These are phyloP conservation scores for Lentinula sp. DNA, from an alignment of 768 basidiomycete species.

Conservation along the genomic window DNA sequence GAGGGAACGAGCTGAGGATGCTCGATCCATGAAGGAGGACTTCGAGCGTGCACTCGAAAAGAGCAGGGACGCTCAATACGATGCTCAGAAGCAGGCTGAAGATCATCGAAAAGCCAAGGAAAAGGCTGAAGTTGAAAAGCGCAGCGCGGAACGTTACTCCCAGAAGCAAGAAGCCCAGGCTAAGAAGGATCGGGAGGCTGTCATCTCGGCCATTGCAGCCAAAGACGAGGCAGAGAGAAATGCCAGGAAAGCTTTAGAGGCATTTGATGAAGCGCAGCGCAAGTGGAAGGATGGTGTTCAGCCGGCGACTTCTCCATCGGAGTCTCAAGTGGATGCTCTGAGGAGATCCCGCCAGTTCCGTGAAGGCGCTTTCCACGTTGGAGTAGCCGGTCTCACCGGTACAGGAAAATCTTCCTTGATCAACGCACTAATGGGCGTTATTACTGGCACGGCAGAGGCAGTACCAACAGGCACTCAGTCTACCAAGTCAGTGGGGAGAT, in stretches of 20 bases:
- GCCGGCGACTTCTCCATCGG: neutral
- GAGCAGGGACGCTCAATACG: neutral
- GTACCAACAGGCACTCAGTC: neutral
- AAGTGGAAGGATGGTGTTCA: slow-evolving; percentile 2
- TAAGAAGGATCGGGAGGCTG: slow-evolving; percentile 1
- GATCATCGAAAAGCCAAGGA: slow-evolving; percentile 2
- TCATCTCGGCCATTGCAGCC: neutral
- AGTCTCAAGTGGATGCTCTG: neutral
- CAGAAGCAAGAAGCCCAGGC: neutral
- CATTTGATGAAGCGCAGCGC: neutral
- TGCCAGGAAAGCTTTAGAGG: neutral
- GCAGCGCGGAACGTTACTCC: neutral
- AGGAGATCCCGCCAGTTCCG: slow-evolving; percentile 1
- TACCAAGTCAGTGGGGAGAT: slow-evolving; percentile 1
- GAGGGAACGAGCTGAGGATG: slow-evolving; percentile 2
- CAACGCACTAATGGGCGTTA: slow-evolving; percentile 4
- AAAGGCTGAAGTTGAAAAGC: neutral
- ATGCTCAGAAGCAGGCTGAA: slow-evolving; percentile 1
- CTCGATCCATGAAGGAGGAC: slow-evolving; percentile 1
- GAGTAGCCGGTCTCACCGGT: slow-evolving; percentile 22
- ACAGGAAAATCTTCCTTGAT: slow-evolving; percentile 23
- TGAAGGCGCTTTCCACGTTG: slow-evolving; percentile 20
- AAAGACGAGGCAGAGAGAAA: slow-evolving; percentile 4
- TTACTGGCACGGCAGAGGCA: neutral
- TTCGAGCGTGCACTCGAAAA: slow-evolving; percentile 1